Conservation (phyloP, 306 rosid genomes). For the Cucurbita ficifolia region DNA sequence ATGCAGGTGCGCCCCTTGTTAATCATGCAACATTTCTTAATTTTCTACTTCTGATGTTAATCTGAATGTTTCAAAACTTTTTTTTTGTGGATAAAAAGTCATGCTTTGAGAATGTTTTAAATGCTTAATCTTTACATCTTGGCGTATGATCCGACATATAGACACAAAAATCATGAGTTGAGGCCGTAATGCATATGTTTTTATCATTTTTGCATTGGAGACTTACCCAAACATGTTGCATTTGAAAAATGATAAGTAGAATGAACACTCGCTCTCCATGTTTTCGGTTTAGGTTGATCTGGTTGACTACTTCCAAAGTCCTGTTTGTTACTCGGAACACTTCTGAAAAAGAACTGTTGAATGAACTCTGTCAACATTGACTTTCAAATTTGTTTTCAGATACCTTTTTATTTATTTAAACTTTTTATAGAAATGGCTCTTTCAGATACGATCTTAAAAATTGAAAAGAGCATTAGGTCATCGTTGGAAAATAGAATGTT, state of each 20-base stretch:
- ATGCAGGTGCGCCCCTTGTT: slow-evolving; percentile 48
- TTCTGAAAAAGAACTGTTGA: not conserved
- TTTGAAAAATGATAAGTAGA: not conserved
- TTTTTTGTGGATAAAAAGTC: too few relatives aligned
- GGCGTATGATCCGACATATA: not conserved
- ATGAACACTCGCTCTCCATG: not conserved
- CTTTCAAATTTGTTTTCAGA: too few relatives aligned
- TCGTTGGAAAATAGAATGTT: not conserved
- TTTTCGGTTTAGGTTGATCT: not conserved
- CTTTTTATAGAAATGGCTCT: too few relatives aligned
- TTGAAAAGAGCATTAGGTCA: not conserved
- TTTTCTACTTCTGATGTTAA: not conserved
- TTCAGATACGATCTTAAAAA: too few relatives aligned
- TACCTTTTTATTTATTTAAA: too few relatives aligned
- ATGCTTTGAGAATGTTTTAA: not conserved
- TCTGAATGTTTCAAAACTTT: not conserved
- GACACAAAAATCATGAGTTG: not conserved
- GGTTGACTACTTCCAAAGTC: not conserved
- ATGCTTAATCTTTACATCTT: not conserved
- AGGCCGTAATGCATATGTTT: not conserved
- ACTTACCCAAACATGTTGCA: not conserved
- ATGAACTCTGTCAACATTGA: too few relatives aligned
- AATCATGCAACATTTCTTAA: not conserved
- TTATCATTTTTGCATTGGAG: not conserved
- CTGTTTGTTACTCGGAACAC: not conserved